Evolutionary conservation across 208 protist genomes (phyloP).

Genomic region (Sergeia podlipaevii): DNA sequence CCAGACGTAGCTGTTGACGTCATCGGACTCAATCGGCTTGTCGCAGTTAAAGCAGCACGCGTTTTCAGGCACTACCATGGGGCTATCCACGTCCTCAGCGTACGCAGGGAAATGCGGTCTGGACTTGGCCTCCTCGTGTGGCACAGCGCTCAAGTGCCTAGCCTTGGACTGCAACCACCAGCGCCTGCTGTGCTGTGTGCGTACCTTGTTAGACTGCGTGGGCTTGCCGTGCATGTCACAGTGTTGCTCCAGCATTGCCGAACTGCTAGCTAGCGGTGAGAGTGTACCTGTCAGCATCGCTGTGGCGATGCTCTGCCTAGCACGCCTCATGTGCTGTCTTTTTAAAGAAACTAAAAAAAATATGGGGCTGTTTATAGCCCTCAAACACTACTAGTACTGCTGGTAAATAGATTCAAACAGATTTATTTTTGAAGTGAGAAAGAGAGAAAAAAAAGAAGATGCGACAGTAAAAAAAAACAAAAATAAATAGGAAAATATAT

Average conservation of each 20-base stretch:
- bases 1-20: conserved; percentile 87
- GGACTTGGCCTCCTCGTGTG: conserved; percentile 73
- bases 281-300: too few relatives aligned
- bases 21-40: conserved; percentile 54
- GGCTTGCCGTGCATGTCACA: conserved; percentile 84
- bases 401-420: too few relatives aligned
- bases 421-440: not conserved
- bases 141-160: conserved; percentile 73
- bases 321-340: too few relatives aligned
- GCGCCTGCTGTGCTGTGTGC: conserved; percentile 82
- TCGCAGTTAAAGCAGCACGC: conserved; percentile 86
- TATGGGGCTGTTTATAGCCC: too few relatives aligned
- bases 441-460: conserved; percentile 4
- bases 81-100: conserved; percentile 81
- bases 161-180: conserved; percentile 91
- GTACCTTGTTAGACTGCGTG: conserved; percentile 81
- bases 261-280: too few relatives aligned
- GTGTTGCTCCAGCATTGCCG: too few relatives aligned
- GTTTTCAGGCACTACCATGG: conserved; percentile 69
- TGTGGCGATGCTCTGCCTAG: too few relatives aligned
- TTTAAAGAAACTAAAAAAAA: too few relatives aligned
- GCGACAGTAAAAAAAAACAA: conserved; percentile 2
- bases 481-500: not conserved
- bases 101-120: conserved; percentile 83
- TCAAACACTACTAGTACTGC: too few relatives aligned